Evolutionary conservation across 805 yeast species (phyloP).

Genomic region (Wickerhamomyces mucosus): DNA sequence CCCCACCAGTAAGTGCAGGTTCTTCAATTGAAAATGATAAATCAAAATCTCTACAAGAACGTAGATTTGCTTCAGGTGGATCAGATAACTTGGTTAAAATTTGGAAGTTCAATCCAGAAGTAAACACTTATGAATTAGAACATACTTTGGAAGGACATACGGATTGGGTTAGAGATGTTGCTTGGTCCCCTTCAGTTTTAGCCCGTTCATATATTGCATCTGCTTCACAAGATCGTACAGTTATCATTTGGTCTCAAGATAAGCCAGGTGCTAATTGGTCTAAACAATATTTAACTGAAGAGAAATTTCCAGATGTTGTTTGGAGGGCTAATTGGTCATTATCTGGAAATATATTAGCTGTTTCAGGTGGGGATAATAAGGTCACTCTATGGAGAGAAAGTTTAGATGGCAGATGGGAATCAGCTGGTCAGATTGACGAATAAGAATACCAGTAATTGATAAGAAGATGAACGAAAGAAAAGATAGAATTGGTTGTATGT

Average conservation of each 20-base stretch:
- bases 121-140: constrained; percentile 60
- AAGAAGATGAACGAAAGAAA: too few species aligned
- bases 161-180: constrained; percentile 98
- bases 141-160: constrained; percentile 79
- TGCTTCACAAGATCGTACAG: constrained; percentile 94
- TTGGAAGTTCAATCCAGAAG: constrained; percentile 61
- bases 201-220: constrained; percentile 87
- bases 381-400: constrained; percentile 96
- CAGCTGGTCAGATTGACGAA: constrained; percentile 94
- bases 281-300: constrained; percentile 62
- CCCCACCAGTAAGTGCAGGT: constrained; percentile 41
- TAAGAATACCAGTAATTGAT: too few species aligned
- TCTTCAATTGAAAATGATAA: constrained; percentile 24
- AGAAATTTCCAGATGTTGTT: constrained; percentile 90
- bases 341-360: constrained; percentile 91
- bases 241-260: constrained; percentile 90
- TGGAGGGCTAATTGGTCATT: constrained; percentile 99
- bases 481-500: too few species aligned
- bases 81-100: constrained; percentile 89
- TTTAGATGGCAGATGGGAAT: constrained; percentile 88
- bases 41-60: constrained; percentile 31
- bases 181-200: constrained; percentile 92
- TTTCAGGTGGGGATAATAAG: constrained; percentile 93
- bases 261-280: constrained; percentile 63
- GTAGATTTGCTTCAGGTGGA: constrained; percentile 89